phyloP scores from a whole-genome alignment of 805 yeast genomes.

The Cyberlindnera nakhonratchasimensis region DNA sequence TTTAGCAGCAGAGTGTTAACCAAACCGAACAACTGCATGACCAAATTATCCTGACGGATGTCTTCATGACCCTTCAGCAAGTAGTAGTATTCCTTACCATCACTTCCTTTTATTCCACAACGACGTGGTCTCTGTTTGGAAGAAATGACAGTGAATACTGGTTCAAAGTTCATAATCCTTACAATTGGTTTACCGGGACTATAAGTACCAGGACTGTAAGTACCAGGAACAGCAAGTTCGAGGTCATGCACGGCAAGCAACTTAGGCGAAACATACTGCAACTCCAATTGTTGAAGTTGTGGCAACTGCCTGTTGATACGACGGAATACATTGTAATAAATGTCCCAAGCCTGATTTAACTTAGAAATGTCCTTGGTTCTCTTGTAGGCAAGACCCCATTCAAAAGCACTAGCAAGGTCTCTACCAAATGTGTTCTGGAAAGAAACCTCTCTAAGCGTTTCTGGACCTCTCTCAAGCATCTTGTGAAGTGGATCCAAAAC shows the following conservation, averaged over 20 bases:
- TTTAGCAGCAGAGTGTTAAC: conserved; percentile 86
- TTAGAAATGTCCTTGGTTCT: conserved; percentile 83
- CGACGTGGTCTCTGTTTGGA: conserved; percentile 96
- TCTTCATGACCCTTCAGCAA: conserved; percentile 94
- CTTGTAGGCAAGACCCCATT: conserved; percentile 86
- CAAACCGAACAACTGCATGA: conserved; percentile 95
- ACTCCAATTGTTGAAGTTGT: conserved; percentile 77
- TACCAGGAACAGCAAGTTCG: conserved; percentile 91
- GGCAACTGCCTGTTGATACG: conserved; percentile 87
- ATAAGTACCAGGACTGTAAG: conserved; percentile 91
- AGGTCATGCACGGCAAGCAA: conserved; percentile 72
- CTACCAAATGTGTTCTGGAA: conserved; percentile 92
- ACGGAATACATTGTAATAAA: conserved; percentile 89
- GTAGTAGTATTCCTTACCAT: conserved; percentile 86
- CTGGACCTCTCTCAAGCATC: conserved; percentile 82
- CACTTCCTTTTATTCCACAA: conserved; percentile 75
- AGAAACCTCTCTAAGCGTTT: conserved; percentile 87
- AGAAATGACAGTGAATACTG: conserved; percentile 79
- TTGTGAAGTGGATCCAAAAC: conserved; percentile 86
- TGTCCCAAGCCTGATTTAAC: conserved; percentile 96
- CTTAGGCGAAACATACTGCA: conserved; percentile 93
- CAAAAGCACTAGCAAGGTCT: conserved; percentile 87
- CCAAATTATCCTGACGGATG: conserved; percentile 94
- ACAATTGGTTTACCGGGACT: conserved; percentile 78
- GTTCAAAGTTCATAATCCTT: conserved; percentile 71